Conservation (phyloP, 352 stramenopile species). For the Pythium brachiatum region DNA sequence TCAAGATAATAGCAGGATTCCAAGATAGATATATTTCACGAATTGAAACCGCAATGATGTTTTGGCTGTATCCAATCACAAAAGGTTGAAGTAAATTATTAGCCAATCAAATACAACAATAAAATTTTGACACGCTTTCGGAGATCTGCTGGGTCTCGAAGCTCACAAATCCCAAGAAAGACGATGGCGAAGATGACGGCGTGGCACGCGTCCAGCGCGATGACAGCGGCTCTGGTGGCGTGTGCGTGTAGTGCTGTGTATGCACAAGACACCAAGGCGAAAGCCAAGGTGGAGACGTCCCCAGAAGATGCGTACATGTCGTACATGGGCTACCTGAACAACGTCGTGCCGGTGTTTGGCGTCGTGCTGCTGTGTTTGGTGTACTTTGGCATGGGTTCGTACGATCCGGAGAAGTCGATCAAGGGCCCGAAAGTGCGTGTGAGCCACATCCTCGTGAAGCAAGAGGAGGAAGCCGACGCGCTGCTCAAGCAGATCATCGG, state of each 20-base stretch:
- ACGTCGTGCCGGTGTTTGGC: slow-evolving; percentile 20
- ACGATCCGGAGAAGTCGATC: slow-evolving; percentile 15
- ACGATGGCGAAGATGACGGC: slow-evolving; percentile 5
- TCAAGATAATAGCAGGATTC: neutral
- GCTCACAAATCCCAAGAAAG: neutral
- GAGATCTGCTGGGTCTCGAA: neutral
- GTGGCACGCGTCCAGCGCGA: neutral
- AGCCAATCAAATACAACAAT: neutral
- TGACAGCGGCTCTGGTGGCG: neutral
- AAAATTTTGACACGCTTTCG: slow-evolving; percentile 11
- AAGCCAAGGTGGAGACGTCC: neutral
- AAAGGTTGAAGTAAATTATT: neutral
- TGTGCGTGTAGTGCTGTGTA: neutral
- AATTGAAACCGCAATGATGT: neutral
- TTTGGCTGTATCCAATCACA: slow-evolving; percentile 1
- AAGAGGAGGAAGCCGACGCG: slow-evolving; percentile 48
- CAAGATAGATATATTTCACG: neutral
- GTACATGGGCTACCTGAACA: slow-evolving; percentile 30
- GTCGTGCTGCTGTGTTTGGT: slow-evolving; percentile 14
- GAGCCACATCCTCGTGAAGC: slow-evolving; percentile 63
- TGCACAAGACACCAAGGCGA: neutral
- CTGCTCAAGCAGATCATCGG: slow-evolving; percentile 55
- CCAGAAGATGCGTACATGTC: slow-evolving; percentile 12
- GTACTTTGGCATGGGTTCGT: slow-evolving; percentile 18
- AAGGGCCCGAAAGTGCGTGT: slow-evolving; percentile 43